A percentile compares a stretch with the other conserved stretches of the same genome.
Evolutionary conservation across 169 alveolate species (phyloP).

Genomic region (Eimeria falciformis): DNA sequence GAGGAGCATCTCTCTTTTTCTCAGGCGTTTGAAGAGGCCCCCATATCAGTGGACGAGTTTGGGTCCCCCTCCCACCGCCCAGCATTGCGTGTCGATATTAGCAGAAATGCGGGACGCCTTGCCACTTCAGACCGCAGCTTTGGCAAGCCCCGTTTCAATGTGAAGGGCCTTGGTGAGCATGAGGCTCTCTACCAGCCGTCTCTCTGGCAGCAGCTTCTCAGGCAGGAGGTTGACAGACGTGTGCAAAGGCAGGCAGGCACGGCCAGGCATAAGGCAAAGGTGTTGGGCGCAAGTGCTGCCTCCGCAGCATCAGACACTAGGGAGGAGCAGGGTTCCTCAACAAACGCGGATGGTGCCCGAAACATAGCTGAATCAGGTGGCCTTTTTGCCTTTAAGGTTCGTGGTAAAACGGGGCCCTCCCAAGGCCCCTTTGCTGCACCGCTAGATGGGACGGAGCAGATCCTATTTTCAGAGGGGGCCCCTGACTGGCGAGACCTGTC

Average conservation of each 20-base stretch:
- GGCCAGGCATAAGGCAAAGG: background rate
- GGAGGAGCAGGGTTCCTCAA: too few relatives aligned
- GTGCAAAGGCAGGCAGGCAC: slow-evolving; percentile 20
- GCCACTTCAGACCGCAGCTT: background rate
- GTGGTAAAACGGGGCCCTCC: background rate
- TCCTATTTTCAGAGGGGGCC: too few relatives aligned
- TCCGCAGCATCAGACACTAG: background rate
- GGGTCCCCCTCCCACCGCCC: slow-evolving; percentile 52
- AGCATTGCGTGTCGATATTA: background rate
- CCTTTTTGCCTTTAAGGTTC: background rate
- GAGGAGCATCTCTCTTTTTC: slow-evolving; percentile 32
- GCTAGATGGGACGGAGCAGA: background rate
- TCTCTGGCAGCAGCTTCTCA: slow-evolving; percentile 73
- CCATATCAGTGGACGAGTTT: slow-evolving; percentile 11
- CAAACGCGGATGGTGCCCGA: background rate
- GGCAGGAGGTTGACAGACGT: slow-evolving; percentile 48
- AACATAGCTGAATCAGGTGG: background rate
- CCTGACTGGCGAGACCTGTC: slow-evolving; percentile 39
- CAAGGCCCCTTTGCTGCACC: background rate
- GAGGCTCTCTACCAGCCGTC: slow-evolving; percentile 67
- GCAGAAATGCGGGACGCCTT: background rate
- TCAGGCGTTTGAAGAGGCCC: slow-evolving; percentile 44
- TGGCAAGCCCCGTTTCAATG: slow-evolving; percentile 28
- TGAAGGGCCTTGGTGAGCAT: slow-evolving; percentile 27
- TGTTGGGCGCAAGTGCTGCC: background rate